Conservation (phyloP, 305 asterid genomes). For the Fraxinus sp. region DNA sequence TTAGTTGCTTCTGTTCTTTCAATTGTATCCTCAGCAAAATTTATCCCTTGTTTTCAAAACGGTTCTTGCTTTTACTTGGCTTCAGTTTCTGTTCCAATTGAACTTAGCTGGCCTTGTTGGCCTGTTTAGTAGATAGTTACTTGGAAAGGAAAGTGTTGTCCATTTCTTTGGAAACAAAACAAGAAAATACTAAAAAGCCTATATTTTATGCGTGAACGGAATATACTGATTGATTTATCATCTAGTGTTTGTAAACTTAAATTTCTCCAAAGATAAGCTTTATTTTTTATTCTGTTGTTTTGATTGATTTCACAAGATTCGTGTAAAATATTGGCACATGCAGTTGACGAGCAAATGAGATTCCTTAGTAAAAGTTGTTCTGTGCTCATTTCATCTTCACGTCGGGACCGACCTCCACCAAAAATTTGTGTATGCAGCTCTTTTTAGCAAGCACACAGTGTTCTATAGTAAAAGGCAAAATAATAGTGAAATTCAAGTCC, state of each 20-base stretch:
- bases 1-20: not conserved
- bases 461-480: not conserved
- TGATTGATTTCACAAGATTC: not conserved
- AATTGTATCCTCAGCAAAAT: conserved; percentile 3
- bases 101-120: not conserved
- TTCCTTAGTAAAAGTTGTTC: not conserved
- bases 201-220: not conserved
- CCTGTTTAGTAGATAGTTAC: not conserved
- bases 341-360: not conserved
- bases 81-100: not conserved
- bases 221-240: not conserved
- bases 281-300: not conserved
- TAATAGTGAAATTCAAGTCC: not conserved
- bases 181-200: not conserved
- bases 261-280: not conserved
- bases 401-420: not conserved
- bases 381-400: not conserved
- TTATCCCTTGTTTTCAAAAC: not conserved
- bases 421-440: not conserved
- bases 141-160: not conserved
- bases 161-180: not conserved
- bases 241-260: not conserved
- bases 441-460: not conserved
- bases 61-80: not conserved
- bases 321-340: not conserved